Conservation (phyloP, 148 eudicot species). For the Pharnaceum exiguum region DNA sequence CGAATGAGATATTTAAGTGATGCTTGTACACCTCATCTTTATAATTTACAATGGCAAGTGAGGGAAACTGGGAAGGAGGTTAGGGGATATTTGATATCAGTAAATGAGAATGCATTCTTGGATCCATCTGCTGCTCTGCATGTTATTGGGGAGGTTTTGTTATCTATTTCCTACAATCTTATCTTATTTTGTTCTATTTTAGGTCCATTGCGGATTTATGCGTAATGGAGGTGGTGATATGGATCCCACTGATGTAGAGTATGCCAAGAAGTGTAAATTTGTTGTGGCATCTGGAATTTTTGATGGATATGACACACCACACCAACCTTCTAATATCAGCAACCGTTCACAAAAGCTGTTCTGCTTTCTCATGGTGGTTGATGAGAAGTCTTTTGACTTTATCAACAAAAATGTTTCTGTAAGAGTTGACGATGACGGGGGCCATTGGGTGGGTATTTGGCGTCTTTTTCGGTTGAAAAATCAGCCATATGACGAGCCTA, state of each 20-base stretch:
- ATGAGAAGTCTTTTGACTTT: constrained; percentile 74
- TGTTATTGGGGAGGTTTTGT: neutral
- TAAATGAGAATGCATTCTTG: no score
- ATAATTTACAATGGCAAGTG: no score
- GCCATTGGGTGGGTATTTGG: constrained; percentile 96
- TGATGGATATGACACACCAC: constrained; percentile 96
- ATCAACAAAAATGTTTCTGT: constrained; percentile 72
- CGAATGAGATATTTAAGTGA: no score
- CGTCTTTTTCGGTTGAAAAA: constrained; percentile 74
- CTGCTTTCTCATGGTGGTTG: constrained; percentile 96
- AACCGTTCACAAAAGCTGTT: constrained; percentile 69
- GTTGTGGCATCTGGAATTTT: constrained; percentile 97
- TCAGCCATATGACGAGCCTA: constrained; percentile 94
- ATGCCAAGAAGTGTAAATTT: constrained; percentile 77
- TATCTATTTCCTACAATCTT: neutral
- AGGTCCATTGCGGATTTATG: constrained; percentile 98
- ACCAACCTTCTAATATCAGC: constrained; percentile 85
- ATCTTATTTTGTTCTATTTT: constrained; percentile 11
- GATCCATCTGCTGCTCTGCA: no score
- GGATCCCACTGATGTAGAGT: constrained; percentile 62
- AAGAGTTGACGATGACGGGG: constrained; percentile 63
- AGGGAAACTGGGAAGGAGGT: no score
- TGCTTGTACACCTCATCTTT: no score
- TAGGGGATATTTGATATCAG: no score
- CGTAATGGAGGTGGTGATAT: constrained; percentile 83